Evolutionary conservation across 345 rosid species (phyloP).

Genomic region (Sapria himalayana): DNA sequence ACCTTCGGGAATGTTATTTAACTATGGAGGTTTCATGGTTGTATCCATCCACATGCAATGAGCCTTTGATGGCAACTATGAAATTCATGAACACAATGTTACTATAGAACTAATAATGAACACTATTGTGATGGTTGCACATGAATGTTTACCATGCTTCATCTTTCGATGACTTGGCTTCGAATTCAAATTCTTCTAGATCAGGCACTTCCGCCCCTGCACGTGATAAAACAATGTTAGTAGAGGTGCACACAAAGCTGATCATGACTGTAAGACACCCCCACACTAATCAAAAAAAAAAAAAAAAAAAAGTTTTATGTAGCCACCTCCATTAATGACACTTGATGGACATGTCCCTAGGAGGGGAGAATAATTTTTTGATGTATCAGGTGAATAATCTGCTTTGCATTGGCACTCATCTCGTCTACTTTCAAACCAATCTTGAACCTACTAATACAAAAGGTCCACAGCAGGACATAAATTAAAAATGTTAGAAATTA

Average conservation of each 20-base stretch:
- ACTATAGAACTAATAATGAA: too few species aligned
- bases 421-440: slow-evolving; percentile 22
- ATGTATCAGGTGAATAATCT: slow-evolving; percentile 14
- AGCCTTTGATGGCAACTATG: too few species aligned
- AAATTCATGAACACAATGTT: too few species aligned
- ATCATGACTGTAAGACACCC: background rate
- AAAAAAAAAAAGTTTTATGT: background rate
- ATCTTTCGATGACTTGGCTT: slow-evolving; percentile 54
- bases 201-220: slow-evolving; percentile 18
- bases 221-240: slow-evolving; percentile 1
- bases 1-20: too few species aligned
- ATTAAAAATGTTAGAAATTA: too few species aligned
- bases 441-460: slow-evolving; percentile 21
- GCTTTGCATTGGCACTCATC: slow-evolving; percentile 12
- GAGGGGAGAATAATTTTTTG: slow-evolving; percentile 10
- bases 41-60: too few species aligned
- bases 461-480: too few species aligned
- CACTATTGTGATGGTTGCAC: too few species aligned
- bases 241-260: slow-evolving; percentile 1
- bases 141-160: slow-evolving; percentile 36
- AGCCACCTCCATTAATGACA: slow-evolving; percentile 11
- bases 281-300: background rate
- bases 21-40: too few species aligned
- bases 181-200: slow-evolving; percentile 28
- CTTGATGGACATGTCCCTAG: slow-evolving; percentile 11